phyloP scores from a whole-genome alignment of 163 green algal species.

The Volvox carteri region DNA sequence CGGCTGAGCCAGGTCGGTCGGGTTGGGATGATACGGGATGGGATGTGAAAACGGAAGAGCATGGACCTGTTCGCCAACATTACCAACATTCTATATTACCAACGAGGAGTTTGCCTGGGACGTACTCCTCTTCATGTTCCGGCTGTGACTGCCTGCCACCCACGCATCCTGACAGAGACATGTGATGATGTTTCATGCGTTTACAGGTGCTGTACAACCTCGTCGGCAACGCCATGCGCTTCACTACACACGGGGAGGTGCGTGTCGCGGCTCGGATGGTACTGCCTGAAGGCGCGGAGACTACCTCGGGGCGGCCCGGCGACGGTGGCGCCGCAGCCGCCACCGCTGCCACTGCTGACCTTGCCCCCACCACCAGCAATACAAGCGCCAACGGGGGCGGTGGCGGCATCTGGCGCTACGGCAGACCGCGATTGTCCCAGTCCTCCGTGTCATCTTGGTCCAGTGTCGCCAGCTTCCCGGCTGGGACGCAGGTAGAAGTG shows the following conservation, averaged over 20 bases:
- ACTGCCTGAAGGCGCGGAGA: neutral
- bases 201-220: slow-evolving; percentile 76
- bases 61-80: too few species aligned
- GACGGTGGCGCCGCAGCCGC: neutral
- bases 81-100: too few species aligned
- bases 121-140: too few species aligned
- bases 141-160: too few species aligned
- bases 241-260: slow-evolving; percentile 59
- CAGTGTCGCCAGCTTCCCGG: neutral
- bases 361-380: neutral
- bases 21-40: too few species aligned
- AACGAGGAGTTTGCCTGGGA: too few species aligned
- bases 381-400: neutral
- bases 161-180: too few species aligned
- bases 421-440: neutral
- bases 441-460: slow-evolving; percentile 18
- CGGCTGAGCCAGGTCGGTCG: slow-evolving; percentile 61
- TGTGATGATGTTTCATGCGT: too few species aligned
- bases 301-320: neutral
- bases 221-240: slow-evolving; percentile 66
- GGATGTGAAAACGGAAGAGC: too few species aligned
- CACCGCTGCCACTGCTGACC: neutral
- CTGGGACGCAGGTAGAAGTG: slow-evolving; percentile 44
- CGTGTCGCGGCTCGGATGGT: slow-evolving; percentile 3
- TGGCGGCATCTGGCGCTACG: neutral